These are phyloP conservation scores for Colletotrichum sp. DNA, from an alignment of 2,329 filamentous ascomycete genomes.

Conservation along the genomic window DNA sequence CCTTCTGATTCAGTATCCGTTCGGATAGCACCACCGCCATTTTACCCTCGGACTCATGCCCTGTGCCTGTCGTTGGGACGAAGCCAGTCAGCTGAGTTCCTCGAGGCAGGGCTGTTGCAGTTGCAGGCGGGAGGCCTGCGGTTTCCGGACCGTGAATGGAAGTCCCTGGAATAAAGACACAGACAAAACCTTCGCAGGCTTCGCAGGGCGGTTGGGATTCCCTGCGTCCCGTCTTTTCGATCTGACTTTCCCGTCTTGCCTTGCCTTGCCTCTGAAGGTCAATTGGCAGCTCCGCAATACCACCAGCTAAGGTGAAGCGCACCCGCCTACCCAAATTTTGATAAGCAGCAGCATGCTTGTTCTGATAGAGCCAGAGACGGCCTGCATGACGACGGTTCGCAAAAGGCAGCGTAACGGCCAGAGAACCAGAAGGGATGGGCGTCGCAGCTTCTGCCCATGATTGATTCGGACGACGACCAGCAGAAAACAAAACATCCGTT, in stretches of 20 bases:
- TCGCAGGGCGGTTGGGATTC: not conserved
- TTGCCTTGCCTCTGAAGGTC: not conserved
- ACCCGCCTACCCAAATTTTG: not conserved
- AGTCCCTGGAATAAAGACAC: not conserved
- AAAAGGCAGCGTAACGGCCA: not conserved
- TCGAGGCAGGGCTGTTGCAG: not conserved
- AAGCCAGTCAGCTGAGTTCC: not conserved
- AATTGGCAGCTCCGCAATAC: not conserved
- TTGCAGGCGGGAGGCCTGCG: not conserved
- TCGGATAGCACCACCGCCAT: not conserved
- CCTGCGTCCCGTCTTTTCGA: not conserved
- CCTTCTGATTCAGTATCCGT: not conserved
- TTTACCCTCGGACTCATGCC: not conserved
- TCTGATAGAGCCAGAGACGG: not conserved
- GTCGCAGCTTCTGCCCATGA: not conserved
- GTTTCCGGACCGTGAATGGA: not conserved
- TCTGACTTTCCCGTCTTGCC: not conserved
- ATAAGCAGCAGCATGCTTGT: not conserved
- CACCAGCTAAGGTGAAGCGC: not conserved
- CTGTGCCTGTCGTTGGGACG: not conserved
- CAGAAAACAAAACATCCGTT: not conserved
- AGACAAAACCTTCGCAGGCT: not conserved
- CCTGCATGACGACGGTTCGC: not conserved
- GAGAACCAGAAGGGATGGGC: not conserved
- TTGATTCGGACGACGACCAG: not conserved